A percentile compares a stretch with the other conserved stretches of the same genome.
Evolutionary conservation across 306 rosid species (phyloP).

Genomic region (Citrullus colocynthis): DNA sequence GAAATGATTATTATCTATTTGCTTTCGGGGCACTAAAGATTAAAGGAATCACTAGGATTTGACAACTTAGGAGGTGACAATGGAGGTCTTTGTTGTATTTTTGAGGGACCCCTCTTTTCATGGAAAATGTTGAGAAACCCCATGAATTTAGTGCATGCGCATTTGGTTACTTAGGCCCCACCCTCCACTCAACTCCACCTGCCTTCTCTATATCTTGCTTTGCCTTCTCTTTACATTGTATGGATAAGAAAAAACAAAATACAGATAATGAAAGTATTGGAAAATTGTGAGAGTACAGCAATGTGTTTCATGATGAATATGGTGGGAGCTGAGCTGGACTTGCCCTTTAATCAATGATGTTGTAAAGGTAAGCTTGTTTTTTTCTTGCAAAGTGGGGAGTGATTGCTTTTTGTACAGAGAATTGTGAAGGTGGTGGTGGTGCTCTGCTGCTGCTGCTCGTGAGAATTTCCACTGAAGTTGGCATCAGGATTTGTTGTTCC

Average conservation of each 20-base stretch:
- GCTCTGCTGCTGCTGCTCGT: neutral
- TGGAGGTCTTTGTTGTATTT: slow-evolving; percentile 64
- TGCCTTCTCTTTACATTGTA: slow-evolving; percentile 25
- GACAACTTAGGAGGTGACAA: slow-evolving; percentile 36
- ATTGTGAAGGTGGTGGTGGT: slow-evolving; percentile 11
- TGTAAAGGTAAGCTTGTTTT: slow-evolving; percentile 44
- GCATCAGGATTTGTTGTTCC: neutral
- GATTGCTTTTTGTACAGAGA: slow-evolving; percentile 26
- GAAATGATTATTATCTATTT: slow-evolving; percentile 19
- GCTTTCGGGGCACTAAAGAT: slow-evolving; percentile 36
- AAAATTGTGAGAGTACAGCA: slow-evolving; percentile 10
- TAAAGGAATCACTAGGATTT: slow-evolving; percentile 23
- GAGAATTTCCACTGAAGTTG: neutral
- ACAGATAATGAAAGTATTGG: slow-evolving; percentile 25
- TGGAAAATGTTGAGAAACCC: slow-evolving; percentile 29
- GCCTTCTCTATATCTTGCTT: slow-evolving; percentile 28
- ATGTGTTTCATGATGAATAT: slow-evolving; percentile 10
- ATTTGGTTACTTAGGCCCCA: slow-evolving; percentile 59
- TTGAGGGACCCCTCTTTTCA: slow-evolving; percentile 33
- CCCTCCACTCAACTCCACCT: slow-evolving; percentile 23
- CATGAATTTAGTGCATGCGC: slow-evolving; percentile 76
- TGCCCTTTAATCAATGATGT: slow-evolving; percentile 16
- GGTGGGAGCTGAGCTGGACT: slow-evolving; percentile 21
- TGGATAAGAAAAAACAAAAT: slow-evolving; percentile 13
- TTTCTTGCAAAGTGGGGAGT: slow-evolving; percentile 26